phyloP scores from a whole-genome alignment of 768 basidiomycete species.

The Suillus hirtellus region DNA sequence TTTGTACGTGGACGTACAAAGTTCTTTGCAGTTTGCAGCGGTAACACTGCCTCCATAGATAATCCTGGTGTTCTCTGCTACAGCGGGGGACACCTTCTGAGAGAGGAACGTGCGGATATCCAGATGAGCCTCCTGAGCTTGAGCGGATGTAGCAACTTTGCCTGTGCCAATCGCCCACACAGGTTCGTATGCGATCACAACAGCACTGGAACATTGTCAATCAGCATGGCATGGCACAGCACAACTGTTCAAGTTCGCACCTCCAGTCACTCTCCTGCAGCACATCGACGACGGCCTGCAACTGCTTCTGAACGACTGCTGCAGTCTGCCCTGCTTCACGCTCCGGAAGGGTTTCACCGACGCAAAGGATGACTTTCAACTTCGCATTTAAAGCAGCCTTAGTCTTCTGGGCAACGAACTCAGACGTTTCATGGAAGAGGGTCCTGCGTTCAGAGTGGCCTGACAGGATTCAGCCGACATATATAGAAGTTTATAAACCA shows the following conservation, averaged over 20 bases:
- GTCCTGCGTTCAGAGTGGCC: conserved; percentile 97
- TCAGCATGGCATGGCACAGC: not conserved
- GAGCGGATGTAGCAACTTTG: conserved; percentile 87
- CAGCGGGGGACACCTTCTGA: conserved; percentile 60
- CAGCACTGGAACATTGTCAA: conserved; percentile 49
- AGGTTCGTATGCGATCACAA: conserved; percentile 96
- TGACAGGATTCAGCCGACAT: conserved; percentile 26
- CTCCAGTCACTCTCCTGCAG: conserved; percentile 75
- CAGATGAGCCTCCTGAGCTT: conserved; percentile 91
- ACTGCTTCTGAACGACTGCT: conserved; percentile 78
- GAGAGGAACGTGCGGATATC: conserved; percentile 78
- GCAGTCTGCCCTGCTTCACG: conserved; percentile 79
- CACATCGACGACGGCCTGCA: conserved; percentile 69
- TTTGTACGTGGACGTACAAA: conserved; percentile 55
- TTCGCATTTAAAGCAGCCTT: conserved; percentile 74
- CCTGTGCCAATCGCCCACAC: conserved; percentile 99
- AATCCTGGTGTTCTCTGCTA: conserved; percentile 76
- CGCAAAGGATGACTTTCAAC: conserved; percentile 90
- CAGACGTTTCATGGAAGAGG: conserved; percentile 86
- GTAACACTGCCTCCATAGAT: conserved; percentile 97
- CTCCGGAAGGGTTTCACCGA: conserved; percentile 91
- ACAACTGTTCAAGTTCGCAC: conserved; percentile 42
- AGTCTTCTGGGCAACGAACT: conserved; percentile 82
- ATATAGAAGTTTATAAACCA: conserved; percentile 7
- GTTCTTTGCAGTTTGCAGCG: conserved; percentile 83